Conservation (phyloP, 768 basidiomycete species). For the Tricholoma matsutake region DNA sequence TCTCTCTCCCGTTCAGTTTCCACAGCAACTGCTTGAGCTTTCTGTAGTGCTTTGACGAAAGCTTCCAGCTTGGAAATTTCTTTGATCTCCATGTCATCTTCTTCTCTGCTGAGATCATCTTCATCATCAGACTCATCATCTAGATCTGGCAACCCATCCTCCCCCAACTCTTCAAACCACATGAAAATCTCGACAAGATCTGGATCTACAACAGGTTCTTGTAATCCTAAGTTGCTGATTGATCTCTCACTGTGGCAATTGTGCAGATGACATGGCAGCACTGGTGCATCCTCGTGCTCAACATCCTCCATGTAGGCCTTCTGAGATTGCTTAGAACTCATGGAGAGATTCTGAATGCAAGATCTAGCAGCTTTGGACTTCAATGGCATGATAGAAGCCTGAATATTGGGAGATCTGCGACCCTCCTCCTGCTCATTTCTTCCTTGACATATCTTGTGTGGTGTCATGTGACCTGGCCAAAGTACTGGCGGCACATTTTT, state of each 20-base stretch:
- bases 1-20: not conserved
- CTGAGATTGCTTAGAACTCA: not conserved
- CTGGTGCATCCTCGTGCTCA: not conserved
- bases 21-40: not conserved
- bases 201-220: not conserved
- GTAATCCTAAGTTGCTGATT: not conserved
- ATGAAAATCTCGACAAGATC: not conserved
- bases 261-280: not conserved
- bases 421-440: not conserved
- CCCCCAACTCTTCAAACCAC: not conserved
- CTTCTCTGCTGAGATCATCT: not conserved
- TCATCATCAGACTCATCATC: not conserved
- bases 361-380: conserved; percentile 1
- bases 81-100: not conserved
- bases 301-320: not conserved
- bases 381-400: not conserved
- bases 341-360: conserved; percentile 2
- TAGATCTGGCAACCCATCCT: not conserved
- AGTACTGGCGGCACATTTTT: not conserved
- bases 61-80: not conserved
- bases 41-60: not conserved
- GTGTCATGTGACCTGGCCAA: not conserved
- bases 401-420: not conserved
- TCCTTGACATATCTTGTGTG: not conserved
- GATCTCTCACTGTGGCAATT: not conserved